Base-by-base conservation (phyloP, 768 basidiomycete species). In the Podaxis carcinomalis region DNA sequence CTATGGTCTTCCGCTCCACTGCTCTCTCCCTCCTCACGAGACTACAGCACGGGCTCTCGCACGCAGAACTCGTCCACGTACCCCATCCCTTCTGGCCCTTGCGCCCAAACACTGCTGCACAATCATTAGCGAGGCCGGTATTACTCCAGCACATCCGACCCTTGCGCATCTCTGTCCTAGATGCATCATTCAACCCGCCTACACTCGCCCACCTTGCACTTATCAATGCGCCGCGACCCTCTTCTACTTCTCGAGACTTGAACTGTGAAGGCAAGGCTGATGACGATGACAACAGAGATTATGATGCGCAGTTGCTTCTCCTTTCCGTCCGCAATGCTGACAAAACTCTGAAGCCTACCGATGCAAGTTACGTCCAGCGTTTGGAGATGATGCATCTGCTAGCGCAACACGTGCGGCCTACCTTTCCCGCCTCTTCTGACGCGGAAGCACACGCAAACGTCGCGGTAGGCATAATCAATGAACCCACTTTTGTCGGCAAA, bases 171-270 rank as follows among this genome's bases (percentile, higher is more conserved):
- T 81, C 89, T 3, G 77, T 95, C n/a, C 80, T 97, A 40, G 95
- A 97, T 67, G 89, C 93, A 1, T 95, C 93, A 1, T 98, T 92
- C 76, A 96, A 98, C 68, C 95, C 95, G 2, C 95, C 95, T 1
- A 94, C 92, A 2, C 70, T 82, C 23, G 92, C 95, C 0, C 95
- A 98, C 72, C 79, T 89, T 56, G 88, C 89, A 2, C 84, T 98
- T 51, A 86, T 85, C 27, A 83, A 82, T 61, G 74, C 80, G 57
- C 66, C 70, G 37, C 68, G 70, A 13, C 76, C 70, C 0, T 55
- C 13, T n/a, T 66, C 57, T 37, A 4, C 65, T 14, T 5, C 36
- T 54, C 19, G 21, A 42, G 10, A 23, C 2, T 14, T n/a, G 55
- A 60, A 28, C 32, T 19, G 23, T 19, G 46, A 49, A 59, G 57